phyloP scores from a whole-genome alignment of 2,329 filamentous ascomycete genomes.

The Xenosphaeropsis pyriputrescens region DNA sequence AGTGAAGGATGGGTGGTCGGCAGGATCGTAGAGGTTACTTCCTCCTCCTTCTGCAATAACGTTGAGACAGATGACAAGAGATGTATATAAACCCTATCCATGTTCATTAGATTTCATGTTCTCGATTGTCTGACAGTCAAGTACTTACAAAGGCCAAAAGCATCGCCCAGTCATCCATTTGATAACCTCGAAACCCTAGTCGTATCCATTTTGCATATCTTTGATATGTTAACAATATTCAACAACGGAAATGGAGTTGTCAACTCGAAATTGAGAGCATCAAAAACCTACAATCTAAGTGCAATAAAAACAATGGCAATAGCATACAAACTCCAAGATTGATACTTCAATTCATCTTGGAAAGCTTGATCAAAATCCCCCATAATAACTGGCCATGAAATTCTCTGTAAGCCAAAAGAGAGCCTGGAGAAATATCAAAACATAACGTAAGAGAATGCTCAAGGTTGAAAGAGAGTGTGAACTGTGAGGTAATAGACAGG shows the following conservation, averaged over 20 bases:
- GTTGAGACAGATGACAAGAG: background rate
- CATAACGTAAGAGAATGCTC: too few relatives aligned
- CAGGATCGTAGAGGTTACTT: slow-evolving; percentile 37
- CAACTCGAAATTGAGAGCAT: background rate
- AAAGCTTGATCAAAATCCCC: background rate
- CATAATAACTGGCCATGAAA: background rate
- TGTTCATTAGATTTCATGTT: too few relatives aligned
- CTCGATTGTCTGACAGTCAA: too few relatives aligned
- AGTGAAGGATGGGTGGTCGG: slow-evolving; percentile 28
- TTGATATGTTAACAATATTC: background rate
- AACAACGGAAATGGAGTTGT: background rate
- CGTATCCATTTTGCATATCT: background rate
- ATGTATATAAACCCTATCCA: background rate
- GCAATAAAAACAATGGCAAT: background rate
- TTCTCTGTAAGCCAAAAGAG: too few relatives aligned
- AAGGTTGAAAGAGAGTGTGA: too few relatives aligned
- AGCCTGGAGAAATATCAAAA: too few relatives aligned
- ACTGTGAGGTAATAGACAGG: too few relatives aligned
- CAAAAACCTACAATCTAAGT: background rate
- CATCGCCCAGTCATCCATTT: background rate
- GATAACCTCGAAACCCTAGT: background rate
- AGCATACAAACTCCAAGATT: background rate
- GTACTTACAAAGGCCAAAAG: too few relatives aligned
- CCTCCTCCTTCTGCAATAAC: background rate
- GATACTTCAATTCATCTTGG: background rate